Conservation (phyloP, 2,329 filamentous ascomycete genomes). For the Karstenula rhodostoma region DNA sequence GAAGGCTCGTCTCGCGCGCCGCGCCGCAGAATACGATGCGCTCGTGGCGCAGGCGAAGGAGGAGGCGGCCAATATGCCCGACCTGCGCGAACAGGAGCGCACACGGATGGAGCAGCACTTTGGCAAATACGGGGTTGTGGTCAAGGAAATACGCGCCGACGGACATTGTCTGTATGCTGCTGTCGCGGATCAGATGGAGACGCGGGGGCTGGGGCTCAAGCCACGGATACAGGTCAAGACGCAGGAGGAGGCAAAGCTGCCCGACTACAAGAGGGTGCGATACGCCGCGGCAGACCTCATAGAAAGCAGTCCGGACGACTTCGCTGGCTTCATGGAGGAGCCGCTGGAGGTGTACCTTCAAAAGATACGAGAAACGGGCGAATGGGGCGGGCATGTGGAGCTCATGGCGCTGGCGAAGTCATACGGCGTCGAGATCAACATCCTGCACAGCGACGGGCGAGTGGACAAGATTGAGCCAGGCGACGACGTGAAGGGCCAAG, state of each 20-base stretch:
- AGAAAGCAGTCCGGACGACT: constrained; percentile 75
- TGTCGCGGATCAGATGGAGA: constrained; percentile 80
- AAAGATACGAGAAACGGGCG: constrained; percentile 84
- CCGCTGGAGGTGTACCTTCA: constrained; percentile 74
- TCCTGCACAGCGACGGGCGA: constrained; percentile 82
- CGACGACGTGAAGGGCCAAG: constrained; percentile 50
- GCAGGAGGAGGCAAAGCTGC: constrained; percentile 22
- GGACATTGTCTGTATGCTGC: constrained; percentile 96
- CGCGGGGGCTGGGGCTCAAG: constrained; percentile 45
- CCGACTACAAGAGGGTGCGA: constrained; percentile 72
- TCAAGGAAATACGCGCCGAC: constrained; percentile 85
- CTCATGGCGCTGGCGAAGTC: constrained; percentile 81
- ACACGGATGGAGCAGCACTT: constrained; percentile 74
- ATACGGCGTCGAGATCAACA: constrained; percentile 81
- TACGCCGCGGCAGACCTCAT: constrained; percentile 81
- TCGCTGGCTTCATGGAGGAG: constrained; percentile 86
- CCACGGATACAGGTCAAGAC: constrained; percentile 46
- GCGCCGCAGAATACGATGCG: constrained; percentile 83
- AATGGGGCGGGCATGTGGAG: constrained; percentile 96
- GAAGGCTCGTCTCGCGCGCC: constrained; percentile 87
- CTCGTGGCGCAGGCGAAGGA: constrained; percentile 71
- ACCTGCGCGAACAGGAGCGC: constrained; percentile 49
- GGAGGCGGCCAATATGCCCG: constrained; percentile 68
- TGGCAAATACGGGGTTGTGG: constrained; percentile 67
- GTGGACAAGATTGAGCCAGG: constrained; percentile 75